Evolutionary conservation across 2,329 filamentous ascomycete species (phyloP).

Genomic region (Cytospora mali): DNA sequence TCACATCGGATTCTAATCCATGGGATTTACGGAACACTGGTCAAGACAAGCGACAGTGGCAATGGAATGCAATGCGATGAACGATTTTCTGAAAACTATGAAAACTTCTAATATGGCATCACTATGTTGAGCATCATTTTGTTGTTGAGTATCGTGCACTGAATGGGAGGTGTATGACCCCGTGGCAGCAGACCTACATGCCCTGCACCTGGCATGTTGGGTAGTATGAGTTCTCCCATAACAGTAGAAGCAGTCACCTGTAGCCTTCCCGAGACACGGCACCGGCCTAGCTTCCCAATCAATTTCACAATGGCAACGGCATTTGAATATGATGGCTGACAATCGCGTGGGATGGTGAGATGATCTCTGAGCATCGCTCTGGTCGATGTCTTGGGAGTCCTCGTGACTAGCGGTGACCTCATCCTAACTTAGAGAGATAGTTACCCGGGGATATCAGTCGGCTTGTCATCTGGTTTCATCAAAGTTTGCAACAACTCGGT

Average conservation of each 20-base stretch:
- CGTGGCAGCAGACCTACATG: neutral
- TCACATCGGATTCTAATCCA: constrained; percentile 28
- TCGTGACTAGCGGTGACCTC: constrained; percentile 3
- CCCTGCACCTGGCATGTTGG: neutral
- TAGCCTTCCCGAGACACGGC: constrained; percentile 9
- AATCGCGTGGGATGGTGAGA: neutral
- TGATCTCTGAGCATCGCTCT: neutral
- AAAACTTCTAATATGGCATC: neutral
- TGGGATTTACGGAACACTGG: constrained; percentile 13
- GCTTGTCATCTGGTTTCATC: constrained; percentile 1
- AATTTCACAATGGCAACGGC: neutral
- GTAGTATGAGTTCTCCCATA: neutral
- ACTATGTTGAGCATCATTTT: too few species aligned
- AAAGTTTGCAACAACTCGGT: constrained; percentile 12
- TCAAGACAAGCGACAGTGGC: constrained; percentile 10
- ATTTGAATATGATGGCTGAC: neutral
- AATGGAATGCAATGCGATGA: neutral
- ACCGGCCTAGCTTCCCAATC: constrained; percentile 13
- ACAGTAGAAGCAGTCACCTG: constrained; percentile 10
- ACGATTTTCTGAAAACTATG: constrained; percentile 4
- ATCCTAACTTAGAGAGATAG: neutral
- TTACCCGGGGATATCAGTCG: neutral
- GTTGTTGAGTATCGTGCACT: neutral
- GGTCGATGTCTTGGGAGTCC: neutral
- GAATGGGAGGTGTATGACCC: constrained; percentile 5